Percentiles rank a stretch among this genome's conserved stretches.
Conservation (phyloP, 73 alveolate genomes). For the Paramecium sexaurelia region DNA sequence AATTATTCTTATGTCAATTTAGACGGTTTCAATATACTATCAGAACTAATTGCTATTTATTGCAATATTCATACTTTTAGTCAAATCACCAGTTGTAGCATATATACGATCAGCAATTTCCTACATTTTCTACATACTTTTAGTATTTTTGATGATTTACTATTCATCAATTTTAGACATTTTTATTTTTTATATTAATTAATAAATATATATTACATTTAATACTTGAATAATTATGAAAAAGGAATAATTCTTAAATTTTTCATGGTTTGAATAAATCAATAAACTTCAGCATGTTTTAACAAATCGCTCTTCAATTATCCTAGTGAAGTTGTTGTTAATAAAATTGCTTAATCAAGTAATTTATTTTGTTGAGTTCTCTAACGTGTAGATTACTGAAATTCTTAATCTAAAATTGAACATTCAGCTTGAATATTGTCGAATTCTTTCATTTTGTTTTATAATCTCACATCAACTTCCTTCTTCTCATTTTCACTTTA, state of each 20-base stretch:
- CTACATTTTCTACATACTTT: constrained; percentile 62
- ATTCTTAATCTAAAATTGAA: background rate
- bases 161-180: background rate
- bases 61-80: constrained; percentile 40
- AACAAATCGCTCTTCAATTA: constrained; percentile 25
- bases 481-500: background rate
- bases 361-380: constrained; percentile 3
- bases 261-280: background rate
- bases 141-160: constrained; percentile 54
- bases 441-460: constrained; percentile 10
- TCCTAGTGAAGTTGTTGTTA: constrained; percentile 54
- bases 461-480: constrained; percentile 19
- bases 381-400: background rate
- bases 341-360: constrained; percentile 37
- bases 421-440: constrained; percentile 5
- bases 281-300: constrained; percentile 9
- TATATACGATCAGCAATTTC: constrained; percentile 63
- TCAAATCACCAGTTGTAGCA: constrained; percentile 56
- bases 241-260: background rate
- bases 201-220: background rate
- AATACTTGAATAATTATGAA: too few relatives aligned
- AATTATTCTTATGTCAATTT: constrained; percentile 29
- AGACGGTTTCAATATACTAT: constrained; percentile 40
- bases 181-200: background rate
- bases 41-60: constrained; percentile 5